Percentiles rank a stretch among this genome's conserved stretches.
These are phyloP conservation scores for Stephanocyclus meneghinianus DNA, from an alignment of 352 stramenopile species.

Conservation along the genomic window DNA sequence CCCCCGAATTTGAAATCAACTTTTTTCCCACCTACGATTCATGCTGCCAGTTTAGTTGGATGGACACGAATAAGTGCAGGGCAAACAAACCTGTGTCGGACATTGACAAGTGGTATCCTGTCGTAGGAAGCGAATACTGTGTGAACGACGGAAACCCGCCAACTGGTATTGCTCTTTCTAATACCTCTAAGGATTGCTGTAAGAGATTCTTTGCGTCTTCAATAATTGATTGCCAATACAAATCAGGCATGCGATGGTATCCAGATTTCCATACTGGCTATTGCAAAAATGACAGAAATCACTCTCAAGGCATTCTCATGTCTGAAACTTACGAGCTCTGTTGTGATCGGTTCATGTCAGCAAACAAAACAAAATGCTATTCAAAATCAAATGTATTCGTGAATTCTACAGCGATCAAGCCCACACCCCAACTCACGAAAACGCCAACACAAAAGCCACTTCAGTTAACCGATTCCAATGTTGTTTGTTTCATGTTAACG, in stretches of 20 bases:
- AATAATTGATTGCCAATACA: background rate
- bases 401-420: background rate
- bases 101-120: conserved; percentile 17
- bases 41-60: conserved; percentile 16
- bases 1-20: conserved; percentile 10
- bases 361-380: conserved; percentile 3
- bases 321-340: conserved; percentile 21
- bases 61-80: background rate
- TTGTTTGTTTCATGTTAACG: background rate
- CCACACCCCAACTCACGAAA: background rate
- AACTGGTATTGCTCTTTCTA: background rate
- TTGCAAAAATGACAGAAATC: conserved; percentile 25
- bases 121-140: conserved; percentile 1
- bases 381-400: background rate
- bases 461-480: background rate
- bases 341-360: conserved; percentile 16
- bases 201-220: background rate
- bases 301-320: conserved; percentile 1
- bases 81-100: background rate
- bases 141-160: conserved; percentile 8
- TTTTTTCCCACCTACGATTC: conserved; percentile 16
- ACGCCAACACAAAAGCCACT: background rate
- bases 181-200: conserved; percentile 3
- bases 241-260: conserved; percentile 21
- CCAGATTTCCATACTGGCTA: conserved; percentile 9